Evolutionary conservation across 2,329 filamentous ascomycete genomes (phyloP), one percentile per base, ranked within the genome.

Genomic region (Colletotrichum sp.): DNA sequence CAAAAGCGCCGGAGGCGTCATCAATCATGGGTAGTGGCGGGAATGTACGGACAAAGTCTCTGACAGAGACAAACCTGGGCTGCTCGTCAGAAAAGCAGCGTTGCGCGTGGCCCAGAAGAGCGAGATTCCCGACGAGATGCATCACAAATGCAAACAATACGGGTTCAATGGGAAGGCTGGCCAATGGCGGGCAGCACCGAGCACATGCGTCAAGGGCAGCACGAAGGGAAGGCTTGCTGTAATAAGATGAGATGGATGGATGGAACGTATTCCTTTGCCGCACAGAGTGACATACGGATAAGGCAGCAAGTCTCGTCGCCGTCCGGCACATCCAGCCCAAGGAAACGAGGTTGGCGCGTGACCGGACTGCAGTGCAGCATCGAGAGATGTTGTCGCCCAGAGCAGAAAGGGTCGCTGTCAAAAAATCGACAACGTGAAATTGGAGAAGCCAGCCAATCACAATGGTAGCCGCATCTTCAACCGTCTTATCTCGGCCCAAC

Each of bases 401-500:
- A 32, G 26, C 34, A 32, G 16, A 43, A 32, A 48, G 69, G 69
- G 48, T 64, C 71, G 72, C 69, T 78, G 77, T 78, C 75, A 77
- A 78, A 77, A 68, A 73, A 77, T 78, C 38, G 84, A 86, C 85
- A 86, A 80, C 84, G 86, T 81, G 81, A 88, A 88, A 86, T 80
- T 81, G 78, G 67, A 64, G 58, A 73, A 65, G 58, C 26, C 68
- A 75, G 77, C 86, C 86, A 87, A 87, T 87, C 84, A 86, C 24
- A 26, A 24, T 60, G 52, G 18, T 32, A n/a, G 73, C 68, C 71
- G 75, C 74, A 73, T 79, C 78, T 76, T 79, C 71, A 48, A 64
- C 74, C 74, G 76, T 76, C 86, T 88, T 88, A 88, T 88, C 86
- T 85, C 78, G 77, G 79, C 75, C 85, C 86, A 87, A 85, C 82